Evolutionary conservation across 192 early-diverging fungal genomes (phyloP).

Genomic region (Martensiomyces pterosporus): DNA sequence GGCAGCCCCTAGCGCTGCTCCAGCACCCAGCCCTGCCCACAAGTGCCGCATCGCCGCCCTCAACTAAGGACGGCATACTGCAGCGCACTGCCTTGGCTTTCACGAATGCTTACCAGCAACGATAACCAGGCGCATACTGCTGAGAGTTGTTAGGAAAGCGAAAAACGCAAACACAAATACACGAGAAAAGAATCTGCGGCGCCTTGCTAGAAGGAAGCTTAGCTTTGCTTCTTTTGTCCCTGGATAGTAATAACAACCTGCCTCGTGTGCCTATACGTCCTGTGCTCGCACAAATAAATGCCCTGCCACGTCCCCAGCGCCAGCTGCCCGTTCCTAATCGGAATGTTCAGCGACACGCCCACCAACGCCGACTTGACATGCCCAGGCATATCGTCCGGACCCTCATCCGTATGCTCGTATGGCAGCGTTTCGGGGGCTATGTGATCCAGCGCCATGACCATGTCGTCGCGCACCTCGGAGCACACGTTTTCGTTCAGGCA

Average conservation of each 20-base stretch:
- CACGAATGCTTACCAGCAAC: no score
- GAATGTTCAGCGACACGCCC: conserved; percentile 81
- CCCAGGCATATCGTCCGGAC: conserved; percentile 88
- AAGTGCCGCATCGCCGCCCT: background rate
- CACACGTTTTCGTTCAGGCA: conserved; percentile 88
- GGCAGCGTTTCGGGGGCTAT: conserved; percentile 74
- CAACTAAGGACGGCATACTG: background rate
- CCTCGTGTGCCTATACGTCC: conserved; percentile 56
- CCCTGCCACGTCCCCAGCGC: conserved; percentile 86
- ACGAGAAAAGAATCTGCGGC: no score
- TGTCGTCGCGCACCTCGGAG: conserved; percentile 69
- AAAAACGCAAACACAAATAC: no score
- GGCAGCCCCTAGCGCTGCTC: background rate
- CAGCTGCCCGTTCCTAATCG: conserved; percentile 72
- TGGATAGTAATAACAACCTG: conserved; percentile 71
- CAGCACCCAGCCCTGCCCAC: background rate
- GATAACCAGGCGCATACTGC: no score
- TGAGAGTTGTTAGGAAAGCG: no score
- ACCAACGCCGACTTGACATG: conserved; percentile 83
- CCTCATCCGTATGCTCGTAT: conserved; percentile 82
- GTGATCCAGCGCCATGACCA: conserved; percentile 82
- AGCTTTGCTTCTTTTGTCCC: conserved; percentile 56
- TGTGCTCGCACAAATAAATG: conserved; percentile 75
- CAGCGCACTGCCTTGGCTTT: background rate
- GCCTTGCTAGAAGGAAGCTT: background rate